These are phyloP conservation scores for Nicotiana sylvestris DNA, from an alignment of 257 asterid genomes.

Conservation along the genomic window DNA sequence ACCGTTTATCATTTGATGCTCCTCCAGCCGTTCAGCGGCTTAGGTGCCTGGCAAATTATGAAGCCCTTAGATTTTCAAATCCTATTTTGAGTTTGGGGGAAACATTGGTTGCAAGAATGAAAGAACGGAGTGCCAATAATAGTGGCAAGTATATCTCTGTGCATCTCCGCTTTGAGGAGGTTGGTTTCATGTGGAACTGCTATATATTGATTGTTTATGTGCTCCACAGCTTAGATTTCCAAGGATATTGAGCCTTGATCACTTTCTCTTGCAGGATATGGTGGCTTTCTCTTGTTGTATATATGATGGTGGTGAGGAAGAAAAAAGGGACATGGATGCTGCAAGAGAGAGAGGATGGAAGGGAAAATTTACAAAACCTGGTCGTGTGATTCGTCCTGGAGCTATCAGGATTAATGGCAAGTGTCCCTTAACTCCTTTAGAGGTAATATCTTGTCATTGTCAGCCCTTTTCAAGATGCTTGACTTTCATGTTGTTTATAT, in stretches of 20 bases:
- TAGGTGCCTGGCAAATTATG: conserved; percentile 91
- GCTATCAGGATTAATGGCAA: conserved; percentile 85
- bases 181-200: conserved; percentile 31
- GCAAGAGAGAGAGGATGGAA: conserved; percentile 99
- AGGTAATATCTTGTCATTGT: conserved; percentile 46
- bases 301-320: conserved; percentile 85
- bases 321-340: conserved; percentile 91
- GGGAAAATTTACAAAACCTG: conserved; percentile 92
- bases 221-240: conserved; percentile 2
- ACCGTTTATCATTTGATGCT: conserved; percentile 83
- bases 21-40: conserved; percentile 87
- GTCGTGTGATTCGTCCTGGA: conserved; percentile 86
- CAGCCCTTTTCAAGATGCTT: neutral
- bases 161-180: conserved; percentile 99
- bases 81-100: conserved; percentile 69
- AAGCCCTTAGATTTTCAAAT: conserved; percentile 76
- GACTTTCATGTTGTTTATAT: neutral
- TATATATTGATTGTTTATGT: conserved; percentile 11
- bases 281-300: conserved; percentile 98
- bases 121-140: conserved; percentile 67
- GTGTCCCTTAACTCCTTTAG: conserved; percentile 93
- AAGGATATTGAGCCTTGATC: conserved; percentile 7
- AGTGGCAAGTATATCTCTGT: conserved; percentile 93
- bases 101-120: conserved; percentile 81
- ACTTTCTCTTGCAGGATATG: conserved; percentile 73